Evolutionary conservation across 1,284 basidiomycete species (phyloP).

Genomic region (Entoloma clypeatum): DNA sequence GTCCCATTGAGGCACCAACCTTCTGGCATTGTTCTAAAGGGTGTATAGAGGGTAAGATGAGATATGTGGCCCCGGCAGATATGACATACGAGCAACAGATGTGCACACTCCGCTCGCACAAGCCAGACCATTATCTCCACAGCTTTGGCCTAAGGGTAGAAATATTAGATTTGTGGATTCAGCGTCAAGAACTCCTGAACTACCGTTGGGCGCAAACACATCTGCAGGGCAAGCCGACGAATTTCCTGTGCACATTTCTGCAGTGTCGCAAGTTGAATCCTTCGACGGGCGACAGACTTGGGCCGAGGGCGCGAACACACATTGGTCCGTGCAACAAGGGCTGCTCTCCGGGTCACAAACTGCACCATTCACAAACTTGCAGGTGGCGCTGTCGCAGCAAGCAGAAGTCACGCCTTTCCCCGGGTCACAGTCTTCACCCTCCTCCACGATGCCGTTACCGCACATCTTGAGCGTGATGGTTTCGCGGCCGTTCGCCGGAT

Average conservation of each 20-base stretch:
- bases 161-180: slow-evolving; percentile 7
- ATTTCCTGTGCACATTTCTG: slow-evolving; percentile 80
- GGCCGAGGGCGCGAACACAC: slow-evolving; percentile 63
- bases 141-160: slow-evolving; percentile 47
- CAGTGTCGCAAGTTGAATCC: slow-evolving; percentile 68
- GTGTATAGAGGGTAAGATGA: slow-evolving; percentile 10
- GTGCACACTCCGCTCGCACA: slow-evolving; percentile 87
- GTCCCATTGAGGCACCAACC: slow-evolving; percentile 66
- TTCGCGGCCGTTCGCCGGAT: slow-evolving; percentile 43
- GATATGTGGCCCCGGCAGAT: slow-evolving; percentile 3
- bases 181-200: slow-evolving; percentile 5
- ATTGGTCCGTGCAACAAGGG: slow-evolving; percentile 72
- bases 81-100: slow-evolving; percentile 59
- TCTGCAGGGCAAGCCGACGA: slow-evolving; percentile 75
- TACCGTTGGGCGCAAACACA: slow-evolving; percentile 63
- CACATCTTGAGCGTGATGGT: slow-evolving; percentile 69
- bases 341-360: slow-evolving; percentile 80
- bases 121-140: slow-evolving; percentile 59
- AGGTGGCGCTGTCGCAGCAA: slow-evolving; percentile 79
- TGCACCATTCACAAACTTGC: slow-evolving; percentile 71
- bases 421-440: slow-evolving; percentile 86
- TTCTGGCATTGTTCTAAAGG: slow-evolving; percentile 73
- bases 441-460: slow-evolving; percentile 76
- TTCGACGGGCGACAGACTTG: slow-evolving; percentile 72
- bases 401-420: slow-evolving; percentile 58